A percentile compares a stretch with the other conserved stretches of the same genome.
These are phyloP conservation scores for Pythium plurisporium DNA, from an alignment of 352 stramenopile species.

Conservation along the genomic window DNA sequence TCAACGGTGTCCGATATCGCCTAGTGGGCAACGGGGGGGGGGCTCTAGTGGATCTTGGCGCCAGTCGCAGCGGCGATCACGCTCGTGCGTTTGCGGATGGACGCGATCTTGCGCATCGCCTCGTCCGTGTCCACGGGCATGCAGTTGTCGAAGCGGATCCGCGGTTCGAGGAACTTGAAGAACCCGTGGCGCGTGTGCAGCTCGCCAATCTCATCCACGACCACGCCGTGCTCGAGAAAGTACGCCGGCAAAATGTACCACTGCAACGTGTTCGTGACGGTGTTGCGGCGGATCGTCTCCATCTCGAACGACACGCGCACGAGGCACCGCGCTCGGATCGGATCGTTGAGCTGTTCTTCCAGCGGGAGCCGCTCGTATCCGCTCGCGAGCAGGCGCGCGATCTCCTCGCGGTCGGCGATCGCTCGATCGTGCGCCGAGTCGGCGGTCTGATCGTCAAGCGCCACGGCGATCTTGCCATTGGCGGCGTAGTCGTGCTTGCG, in stretches of 20 bases:
- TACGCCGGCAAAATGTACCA: conserved; percentile 13
- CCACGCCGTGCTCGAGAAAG: conserved; percentile 19
- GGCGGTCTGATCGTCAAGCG: neutral
- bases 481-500: neutral
- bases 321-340: conserved; percentile 22
- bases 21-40: no score
- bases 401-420: neutral
- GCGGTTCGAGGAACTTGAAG: conserved; percentile 18
- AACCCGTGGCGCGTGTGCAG: conserved; percentile 17
- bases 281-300: conserved; percentile 12
- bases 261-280: neutral
- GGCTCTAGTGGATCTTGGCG: neutral
- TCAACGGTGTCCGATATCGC: no score
- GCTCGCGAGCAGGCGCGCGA: neutral
- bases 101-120: conserved; percentile 5
- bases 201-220: conserved; percentile 12
- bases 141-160: conserved; percentile 9
- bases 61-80: neutral
- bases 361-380: conserved; percentile 19
- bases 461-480: neutral
- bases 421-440: neutral
- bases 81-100: conserved; percentile 2
- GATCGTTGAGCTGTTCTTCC: conserved; percentile 16
- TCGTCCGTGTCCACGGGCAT: conserved; percentile 8
- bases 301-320: conserved; percentile 11